These are phyloP conservation scores for Hydrangea macrophylla DNA, from an alignment of 148 eudicot genomes.

Conservation along the genomic window DNA sequence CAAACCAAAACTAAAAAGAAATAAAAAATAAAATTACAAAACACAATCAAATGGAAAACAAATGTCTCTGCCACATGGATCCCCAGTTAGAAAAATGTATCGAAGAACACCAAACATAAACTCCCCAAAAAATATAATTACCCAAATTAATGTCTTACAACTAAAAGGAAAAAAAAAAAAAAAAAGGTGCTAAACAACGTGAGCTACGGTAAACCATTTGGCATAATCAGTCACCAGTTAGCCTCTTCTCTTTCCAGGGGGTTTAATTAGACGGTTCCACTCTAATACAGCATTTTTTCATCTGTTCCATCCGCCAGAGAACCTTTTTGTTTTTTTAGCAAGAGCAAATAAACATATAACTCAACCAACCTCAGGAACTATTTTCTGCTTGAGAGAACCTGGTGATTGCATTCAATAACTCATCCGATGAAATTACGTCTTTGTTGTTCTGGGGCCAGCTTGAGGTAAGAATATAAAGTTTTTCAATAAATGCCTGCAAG, in stretches of 20 bases:
- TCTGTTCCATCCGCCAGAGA: neutral
- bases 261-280: slow-evolving; percentile 3
- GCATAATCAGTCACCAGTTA: slow-evolving; percentile 14
- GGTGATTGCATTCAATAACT: slow-evolving; percentile 7
- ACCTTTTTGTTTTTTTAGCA: neutral
- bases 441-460: slow-evolving; percentile 4
- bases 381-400: neutral
- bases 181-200: neutral
- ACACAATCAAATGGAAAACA: neutral
- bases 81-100: slow-evolving; percentile 2
- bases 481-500: slow-evolving; percentile 15
- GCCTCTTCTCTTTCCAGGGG: neutral
- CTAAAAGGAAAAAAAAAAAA: slow-evolving; percentile 3
- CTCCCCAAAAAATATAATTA: slow-evolving; percentile 5
- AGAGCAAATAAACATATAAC: neutral
- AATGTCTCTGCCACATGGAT: neutral
- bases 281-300: neutral
- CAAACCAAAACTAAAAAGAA: neutral
- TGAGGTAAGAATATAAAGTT: slow-evolving; percentile 11
- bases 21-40: neutral
- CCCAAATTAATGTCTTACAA: slow-evolving; percentile 15
- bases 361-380: slow-evolving; percentile 4
- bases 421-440: slow-evolving; percentile 3
- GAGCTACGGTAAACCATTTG: slow-evolving; percentile 6
- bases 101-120: slow-evolving; percentile 3